These are phyloP conservation scores for Stachybotrys echinatus DNA, from an alignment of 2,329 filamentous ascomycete species.

Conservation along the genomic window DNA sequence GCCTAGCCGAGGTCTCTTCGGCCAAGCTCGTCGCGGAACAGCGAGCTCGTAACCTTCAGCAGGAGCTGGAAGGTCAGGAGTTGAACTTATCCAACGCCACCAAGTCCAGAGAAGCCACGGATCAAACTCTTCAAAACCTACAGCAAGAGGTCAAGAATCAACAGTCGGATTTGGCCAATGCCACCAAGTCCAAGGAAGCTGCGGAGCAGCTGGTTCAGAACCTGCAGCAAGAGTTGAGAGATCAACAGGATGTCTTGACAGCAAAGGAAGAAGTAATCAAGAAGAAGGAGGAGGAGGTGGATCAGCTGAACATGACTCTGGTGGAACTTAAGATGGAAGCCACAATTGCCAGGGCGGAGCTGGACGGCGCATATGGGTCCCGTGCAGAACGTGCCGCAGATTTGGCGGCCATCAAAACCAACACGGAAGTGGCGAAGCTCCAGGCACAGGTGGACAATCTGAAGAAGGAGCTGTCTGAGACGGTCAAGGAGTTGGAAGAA, in stretches of 20 bases:
- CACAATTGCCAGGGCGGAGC: conserved; percentile 55
- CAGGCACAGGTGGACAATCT: conserved; percentile 43
- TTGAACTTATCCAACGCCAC: neutral
- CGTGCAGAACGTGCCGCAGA: conserved; percentile 54
- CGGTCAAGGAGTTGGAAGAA: conserved; percentile 47
- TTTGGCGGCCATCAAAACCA: conserved; percentile 47
- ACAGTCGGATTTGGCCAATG: neutral
- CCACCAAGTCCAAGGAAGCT: neutral
- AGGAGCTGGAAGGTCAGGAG: conserved; percentile 7
- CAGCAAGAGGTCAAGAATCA: neutral
- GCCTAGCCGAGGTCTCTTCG: neutral
- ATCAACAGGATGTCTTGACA: conserved; percentile 8
- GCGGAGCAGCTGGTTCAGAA: neutral
- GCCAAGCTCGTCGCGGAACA: neutral
- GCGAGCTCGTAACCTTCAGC: neutral
- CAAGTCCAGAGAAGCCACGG: neutral
- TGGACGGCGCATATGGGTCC: conserved; percentile 56
- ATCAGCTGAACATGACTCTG: conserved; percentile 44
- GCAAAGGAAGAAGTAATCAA: conserved; percentile 37
- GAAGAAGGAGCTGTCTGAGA: conserved; percentile 43
- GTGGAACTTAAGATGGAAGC: conserved; percentile 58
- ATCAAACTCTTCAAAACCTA: neutral
- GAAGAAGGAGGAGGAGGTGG: conserved; percentile 45
- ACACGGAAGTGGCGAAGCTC: conserved; percentile 39
- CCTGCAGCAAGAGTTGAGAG: conserved; percentile 10